phyloP scores from a whole-genome alignment of 768 basidiomycete genomes.

The Tulasnella sp. region DNA sequence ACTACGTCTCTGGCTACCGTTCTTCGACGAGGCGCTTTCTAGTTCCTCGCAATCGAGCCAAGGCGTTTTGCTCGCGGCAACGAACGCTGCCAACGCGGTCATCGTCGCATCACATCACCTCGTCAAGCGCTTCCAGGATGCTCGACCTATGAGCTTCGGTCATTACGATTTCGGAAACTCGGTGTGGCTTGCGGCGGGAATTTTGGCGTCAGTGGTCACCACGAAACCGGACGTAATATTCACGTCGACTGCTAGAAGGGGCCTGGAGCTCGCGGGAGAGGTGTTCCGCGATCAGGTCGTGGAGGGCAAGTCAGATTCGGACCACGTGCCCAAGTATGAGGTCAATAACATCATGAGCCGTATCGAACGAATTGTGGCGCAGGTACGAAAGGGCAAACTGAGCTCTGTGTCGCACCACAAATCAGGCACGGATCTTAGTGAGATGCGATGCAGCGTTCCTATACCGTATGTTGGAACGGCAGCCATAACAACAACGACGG shows the following conservation, averaged over 20 bases:
- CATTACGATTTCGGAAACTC: conserved; percentile 59
- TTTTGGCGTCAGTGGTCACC: conserved; percentile 60
- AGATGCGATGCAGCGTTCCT: conserved; percentile 6
- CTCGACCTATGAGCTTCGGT: conserved; percentile 37
- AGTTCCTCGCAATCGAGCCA: conserved; percentile 1
- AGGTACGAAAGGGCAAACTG: not conserved
- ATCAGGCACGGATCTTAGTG: not conserved
- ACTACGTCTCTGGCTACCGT: conserved; percentile 62
- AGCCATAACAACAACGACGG: not conserved
- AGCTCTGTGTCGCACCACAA: not conserved
- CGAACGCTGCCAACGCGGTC: conserved; percentile 63
- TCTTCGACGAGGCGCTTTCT: conserved; percentile 43
- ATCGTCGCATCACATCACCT: conserved; percentile 36
- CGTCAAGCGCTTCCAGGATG: conserved; percentile 43
- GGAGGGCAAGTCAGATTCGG: not conserved
- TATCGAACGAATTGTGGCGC: not conserved
- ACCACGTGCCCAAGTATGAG: not conserved
- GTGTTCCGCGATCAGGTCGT: conserved; percentile 4
- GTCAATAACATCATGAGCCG: not conserved
- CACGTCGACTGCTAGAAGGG: conserved; percentile 47
- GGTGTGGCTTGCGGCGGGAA: conserved; percentile 63
- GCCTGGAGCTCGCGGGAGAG: conserved; percentile 42
- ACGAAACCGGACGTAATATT: conserved; percentile 49
- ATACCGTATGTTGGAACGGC: conserved; percentile 19
- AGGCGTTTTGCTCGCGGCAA: conserved; percentile 41